Evolutionary conservation across 2,329 filamentous ascomycete genomes (phyloP).

Genomic region (Fusarium fujikuroi): DNA sequence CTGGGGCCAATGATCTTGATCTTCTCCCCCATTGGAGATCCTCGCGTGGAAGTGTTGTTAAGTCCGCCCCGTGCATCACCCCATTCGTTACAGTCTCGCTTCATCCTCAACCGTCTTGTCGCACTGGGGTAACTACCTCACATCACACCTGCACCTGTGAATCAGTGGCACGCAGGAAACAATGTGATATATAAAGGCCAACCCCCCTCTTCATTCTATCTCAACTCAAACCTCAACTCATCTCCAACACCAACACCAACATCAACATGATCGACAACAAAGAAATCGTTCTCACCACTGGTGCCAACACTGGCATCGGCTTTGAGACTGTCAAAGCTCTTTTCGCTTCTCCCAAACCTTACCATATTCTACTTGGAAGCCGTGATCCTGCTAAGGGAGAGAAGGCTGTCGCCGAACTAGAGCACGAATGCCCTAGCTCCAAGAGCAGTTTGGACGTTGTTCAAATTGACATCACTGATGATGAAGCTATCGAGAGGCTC

Average conservation of each 20-base stretch:
- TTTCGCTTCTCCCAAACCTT: slow-evolving; percentile 57
- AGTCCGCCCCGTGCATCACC: slow-evolving; percentile 5
- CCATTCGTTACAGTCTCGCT: not conserved
- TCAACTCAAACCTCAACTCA: not conserved
- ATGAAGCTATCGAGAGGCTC: slow-evolving; percentile 61
- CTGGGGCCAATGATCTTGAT: not conserved
- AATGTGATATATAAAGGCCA: slow-evolving; percentile 2
- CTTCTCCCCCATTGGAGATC: not conserved
- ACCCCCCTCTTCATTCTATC: not conserved
- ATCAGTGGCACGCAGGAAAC: not conserved
- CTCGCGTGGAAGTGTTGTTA: slow-evolving; percentile 2
- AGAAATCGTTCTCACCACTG: slow-evolving; percentile 66
- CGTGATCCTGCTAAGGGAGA: slow-evolving; percentile 63
- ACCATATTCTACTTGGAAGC: slow-evolving; percentile 66
- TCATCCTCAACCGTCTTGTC: not conserved
- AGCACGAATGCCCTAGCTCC: slow-evolving; percentile 53
- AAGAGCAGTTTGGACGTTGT: slow-evolving; percentile 57
- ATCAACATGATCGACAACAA: slow-evolving; percentile 40
- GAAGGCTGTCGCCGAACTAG: slow-evolving; percentile 55
- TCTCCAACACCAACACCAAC: not conserved
- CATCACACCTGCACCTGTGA: not conserved
- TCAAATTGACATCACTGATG: slow-evolving; percentile 64
- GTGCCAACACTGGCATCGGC: slow-evolving; percentile 71
- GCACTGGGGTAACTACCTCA: not conserved
- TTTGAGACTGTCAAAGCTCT: slow-evolving; percentile 67